phyloP scores from a whole-genome alignment of 805 yeast genomes.

The Metschnikowia sp. region DNA sequence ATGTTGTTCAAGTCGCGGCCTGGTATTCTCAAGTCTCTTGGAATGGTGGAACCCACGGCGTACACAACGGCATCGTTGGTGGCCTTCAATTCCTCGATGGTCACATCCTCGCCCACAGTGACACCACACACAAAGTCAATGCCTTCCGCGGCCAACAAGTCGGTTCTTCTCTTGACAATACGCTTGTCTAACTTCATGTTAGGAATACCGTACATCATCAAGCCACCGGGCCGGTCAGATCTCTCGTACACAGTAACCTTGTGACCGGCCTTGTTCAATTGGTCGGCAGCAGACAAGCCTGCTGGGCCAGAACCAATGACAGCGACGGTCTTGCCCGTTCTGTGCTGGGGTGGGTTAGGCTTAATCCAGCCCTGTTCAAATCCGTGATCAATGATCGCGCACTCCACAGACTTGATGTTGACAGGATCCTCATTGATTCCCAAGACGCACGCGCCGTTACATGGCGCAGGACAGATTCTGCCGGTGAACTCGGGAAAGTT shows the following conservation, averaged over 20 bases:
- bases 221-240: conserved; percentile 93
- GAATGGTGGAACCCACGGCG: conserved; percentile 94
- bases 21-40: conserved; percentile 91
- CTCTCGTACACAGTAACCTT: conserved; percentile 88
- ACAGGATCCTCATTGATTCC: conserved; percentile 94
- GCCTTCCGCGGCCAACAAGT: conserved; percentile 88
- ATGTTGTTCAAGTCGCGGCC: conserved; percentile 90
- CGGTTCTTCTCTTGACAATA: conserved; percentile 89
- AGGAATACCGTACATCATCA: conserved; percentile 98
- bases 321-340: conserved; percentile 86
- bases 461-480: conserved; percentile 98
- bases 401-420: conserved; percentile 93
- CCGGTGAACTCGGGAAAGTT: conserved; percentile 99
- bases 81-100: conserved; percentile 63
- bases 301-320: conserved; percentile 96
- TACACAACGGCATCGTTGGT: conserved; percentile 79
- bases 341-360: conserved; percentile 70
- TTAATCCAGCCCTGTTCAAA: conserved; percentile 95
- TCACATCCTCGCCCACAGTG: conserved; percentile 79
- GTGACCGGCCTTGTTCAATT: conserved; percentile 95
- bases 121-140: conserved; percentile 71
- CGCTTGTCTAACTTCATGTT: conserved; percentile 96
- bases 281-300: conserved; percentile 96
- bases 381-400: conserved; percentile 94
- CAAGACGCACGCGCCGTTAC: conserved; percentile 92